A percentile compares a stretch with the other conserved stretches of the same genome.
These are phyloP conservation scores for Cymbidium sinense DNA, from an alignment of 106 monocot genomes.

Conservation along the genomic window DNA sequence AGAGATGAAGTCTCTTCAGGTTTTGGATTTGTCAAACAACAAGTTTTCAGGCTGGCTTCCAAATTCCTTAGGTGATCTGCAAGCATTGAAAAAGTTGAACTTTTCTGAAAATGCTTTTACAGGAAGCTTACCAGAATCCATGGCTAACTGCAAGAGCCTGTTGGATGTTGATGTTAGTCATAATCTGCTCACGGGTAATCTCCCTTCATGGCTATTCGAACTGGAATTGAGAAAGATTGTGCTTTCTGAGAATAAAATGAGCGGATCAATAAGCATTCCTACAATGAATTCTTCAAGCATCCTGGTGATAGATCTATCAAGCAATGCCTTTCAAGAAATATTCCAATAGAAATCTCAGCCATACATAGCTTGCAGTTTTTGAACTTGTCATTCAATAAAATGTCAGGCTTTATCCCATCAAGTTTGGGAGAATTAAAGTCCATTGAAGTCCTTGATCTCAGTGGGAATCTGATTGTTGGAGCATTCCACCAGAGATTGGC, in stretches of 20 bases:
- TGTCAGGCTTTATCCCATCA: conserved; percentile 28
- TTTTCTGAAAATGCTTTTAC: conserved; percentile 31
- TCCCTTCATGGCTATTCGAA: conserved; percentile 45
- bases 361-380: conserved; percentile 16
- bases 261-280: conserved; percentile 3
- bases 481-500: conserved; percentile 34
- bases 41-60: conserved; percentile 38
- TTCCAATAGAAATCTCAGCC: neutral
- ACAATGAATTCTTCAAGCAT: neutral
- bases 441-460: conserved; percentile 34
- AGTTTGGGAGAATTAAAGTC: conserved; percentile 21
- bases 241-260: conserved; percentile 12
- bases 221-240: conserved; percentile 27
- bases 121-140: conserved; percentile 50
- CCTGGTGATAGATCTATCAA: conserved; percentile 26
- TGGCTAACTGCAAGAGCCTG: conserved; percentile 23
- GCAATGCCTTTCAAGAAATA: conserved; percentile 27
- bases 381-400: conserved; percentile 27
- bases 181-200: conserved; percentile 36
- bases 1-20: conserved; percentile 30
- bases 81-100: conserved; percentile 25
- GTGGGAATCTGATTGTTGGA: conserved; percentile 26
- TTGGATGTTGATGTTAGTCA: conserved; percentile 32
- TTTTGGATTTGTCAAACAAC: conserved; percentile 49
- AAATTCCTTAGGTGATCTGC: conserved; percentile 28